These are phyloP conservation scores for Pichia cabralensis DNA, from an alignment of 805 yeast species.

Conservation along the genomic window DNA sequence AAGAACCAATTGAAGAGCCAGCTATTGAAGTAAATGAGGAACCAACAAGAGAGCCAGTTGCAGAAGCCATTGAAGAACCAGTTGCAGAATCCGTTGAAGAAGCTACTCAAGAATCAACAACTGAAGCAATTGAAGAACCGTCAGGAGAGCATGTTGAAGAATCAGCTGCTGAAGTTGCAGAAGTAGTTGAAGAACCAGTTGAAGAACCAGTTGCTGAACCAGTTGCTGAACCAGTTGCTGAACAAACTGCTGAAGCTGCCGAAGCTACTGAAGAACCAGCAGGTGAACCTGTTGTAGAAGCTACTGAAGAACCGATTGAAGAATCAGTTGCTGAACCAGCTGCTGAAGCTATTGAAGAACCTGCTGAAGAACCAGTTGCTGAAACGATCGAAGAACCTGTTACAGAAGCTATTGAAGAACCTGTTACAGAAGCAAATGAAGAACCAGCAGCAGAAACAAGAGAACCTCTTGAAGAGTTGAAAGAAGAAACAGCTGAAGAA, in stretches of 20 bases:
- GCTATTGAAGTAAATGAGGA: background rate
- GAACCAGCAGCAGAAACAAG: background rate
- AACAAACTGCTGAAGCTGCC: background rate
- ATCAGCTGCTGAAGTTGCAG: slow-evolving; percentile 6
- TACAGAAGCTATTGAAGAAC: background rate
- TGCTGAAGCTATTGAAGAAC: background rate
- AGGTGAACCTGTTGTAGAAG: background rate
- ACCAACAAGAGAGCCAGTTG: background rate
- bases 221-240: slow-evolving; percentile 7
- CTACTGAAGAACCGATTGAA: background rate
- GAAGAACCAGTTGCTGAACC: slow-evolving; percentile 7
- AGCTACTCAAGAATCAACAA: background rate
- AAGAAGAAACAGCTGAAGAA: slow-evolving; percentile 1
- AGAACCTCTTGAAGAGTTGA: background rate
- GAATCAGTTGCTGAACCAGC: background rate
- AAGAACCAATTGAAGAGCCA: background rate
- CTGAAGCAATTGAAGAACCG: background rate
- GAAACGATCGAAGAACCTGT: slow-evolving; percentile 5
- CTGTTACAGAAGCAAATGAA: background rate
- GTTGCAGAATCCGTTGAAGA: background rate
- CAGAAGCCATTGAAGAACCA: background rate
- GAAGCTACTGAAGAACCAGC: background rate
- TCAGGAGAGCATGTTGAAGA: slow-evolving; percentile 6
- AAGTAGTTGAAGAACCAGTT: slow-evolving; percentile 1
- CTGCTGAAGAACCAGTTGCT: background rate